Evolutionary conservation across 1,284 basidiomycete genomes (phyloP), one percentile per base, ranked within the genome.

Genomic region (Wolfiporia cocos): DNA sequence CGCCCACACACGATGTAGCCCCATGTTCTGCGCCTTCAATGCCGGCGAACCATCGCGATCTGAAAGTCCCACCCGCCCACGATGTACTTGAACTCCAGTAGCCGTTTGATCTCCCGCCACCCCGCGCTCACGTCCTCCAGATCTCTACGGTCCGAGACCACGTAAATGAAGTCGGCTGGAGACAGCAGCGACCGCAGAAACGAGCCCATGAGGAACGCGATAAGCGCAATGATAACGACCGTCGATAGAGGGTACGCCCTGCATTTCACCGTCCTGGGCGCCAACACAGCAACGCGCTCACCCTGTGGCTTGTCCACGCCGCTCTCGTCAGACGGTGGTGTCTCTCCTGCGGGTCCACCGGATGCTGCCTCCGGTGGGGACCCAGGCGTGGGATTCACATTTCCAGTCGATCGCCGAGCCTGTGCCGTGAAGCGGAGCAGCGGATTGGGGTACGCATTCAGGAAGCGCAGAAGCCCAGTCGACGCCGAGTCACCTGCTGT

Each of bases 171-270:
- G 63, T 97, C 94, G n/a, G 87, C 84, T 10, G 92, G 87, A 6
- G 85, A 83, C 30, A 97, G 66, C 47, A 97, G 69, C 6, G 89
- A 91, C 44, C 95, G 78, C 48, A 95, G 64, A 37, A 99, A 69
- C 10, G 90, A 94, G 28, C 95, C 95, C 49, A 97, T 71, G 49
- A 99, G 68, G 64, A 98, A 94, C 28, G 89, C 86, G 48, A 95
- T 87, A 49, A 98, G 61, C 34, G 83, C 91, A 14, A 87, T 77
- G 44, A 94, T 68, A 48, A 98, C 59, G 41, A 95, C 63, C 32
- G 76, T 79, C 39, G 80, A 79, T 49, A 84, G 51, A 36, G 73
- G 63, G 52, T 70, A 76, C 37, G 43, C 39, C 47, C 46, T 31
- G 35, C 40, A 51, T 34, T 48, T 47, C 15, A 28, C 44, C 42